Base-by-base conservation (phyloP, 345 rosid genomes). In the Orychophragmus violaceus region DNA sequence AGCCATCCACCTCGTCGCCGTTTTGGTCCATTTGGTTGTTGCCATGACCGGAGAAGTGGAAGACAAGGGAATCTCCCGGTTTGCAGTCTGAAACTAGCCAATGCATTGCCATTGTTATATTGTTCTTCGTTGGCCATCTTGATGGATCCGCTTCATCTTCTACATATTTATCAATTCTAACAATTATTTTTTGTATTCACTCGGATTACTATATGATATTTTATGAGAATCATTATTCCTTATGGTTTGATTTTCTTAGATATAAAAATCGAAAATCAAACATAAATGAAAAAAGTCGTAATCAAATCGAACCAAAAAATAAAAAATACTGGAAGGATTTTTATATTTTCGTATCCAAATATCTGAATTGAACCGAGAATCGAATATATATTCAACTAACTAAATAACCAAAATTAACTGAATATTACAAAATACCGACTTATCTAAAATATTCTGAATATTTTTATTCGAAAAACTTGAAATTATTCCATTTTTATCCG, bases 11-110 rank as follows among this genome's bases (percentile, higher is more conserved):
- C 78, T 93, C 98, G 22, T 93, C 97, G 24, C 85, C 90, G 6
- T 55, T 72, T 63, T 63, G 10, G 78, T 90, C 76, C 58, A 57
- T 69, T 74, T 90, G 87, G 73, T 87, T 94, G 17, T 87, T 78
- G 37, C 97, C 98, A 58, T 93, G 98, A 45, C 97, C 98, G 18
- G 97, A 90, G 74, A 54, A 90, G 63, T 93, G 97, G 66, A 93
- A 93, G 32, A 93, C 85, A 23, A 93, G 66, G 2, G 96, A 89
- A 74, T 93, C 97, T 23, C 98, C 97, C 1, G 95, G 51, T 76
- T 80, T 80, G 58, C 90, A 85, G 27, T 80, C 81, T 61, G 77
- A 86, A 29, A 92, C 77, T 23, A 89, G 85, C 98, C 96, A 89
- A 37, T 74, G 69, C 81, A 89, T 8, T 16, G 95, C 96, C 87